Evolutionary conservation across 352 stramenopile species (phyloP).

Genomic region (Pythium diclinum): DNA sequence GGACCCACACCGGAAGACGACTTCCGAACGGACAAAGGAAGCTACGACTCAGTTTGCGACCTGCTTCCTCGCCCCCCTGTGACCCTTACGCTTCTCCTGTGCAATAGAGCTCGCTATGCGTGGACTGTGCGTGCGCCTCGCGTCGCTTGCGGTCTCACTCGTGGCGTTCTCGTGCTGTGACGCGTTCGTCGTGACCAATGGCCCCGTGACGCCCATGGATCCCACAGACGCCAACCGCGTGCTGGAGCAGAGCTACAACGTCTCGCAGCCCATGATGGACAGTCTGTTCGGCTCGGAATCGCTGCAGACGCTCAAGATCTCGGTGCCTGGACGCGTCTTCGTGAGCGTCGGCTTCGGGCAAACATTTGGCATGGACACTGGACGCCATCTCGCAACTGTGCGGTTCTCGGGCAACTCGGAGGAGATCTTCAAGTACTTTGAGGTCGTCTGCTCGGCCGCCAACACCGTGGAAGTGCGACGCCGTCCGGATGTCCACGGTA

Average conservation of each 20-base stretch:
- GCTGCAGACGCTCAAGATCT: conserved; percentile 42
- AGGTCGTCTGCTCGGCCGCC: conserved; percentile 15
- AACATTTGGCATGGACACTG: not conserved
- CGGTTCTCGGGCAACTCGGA: conserved; percentile 22
- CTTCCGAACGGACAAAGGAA: too few species aligned
- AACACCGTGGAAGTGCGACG: conserved; percentile 18
- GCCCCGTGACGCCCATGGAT: not conserved
- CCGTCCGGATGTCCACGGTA: not conserved
- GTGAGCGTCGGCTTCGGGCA: conserved; percentile 30
- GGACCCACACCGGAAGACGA: too few species aligned
- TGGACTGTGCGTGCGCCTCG: not conserved
- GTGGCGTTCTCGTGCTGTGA: not conserved
- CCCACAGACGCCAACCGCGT: conserved; percentile 9
- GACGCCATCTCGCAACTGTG: conserved; percentile 6
- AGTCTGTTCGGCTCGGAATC: conserved; percentile 12
- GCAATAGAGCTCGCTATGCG: not conserved
- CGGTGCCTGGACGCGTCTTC: conserved; percentile 53
- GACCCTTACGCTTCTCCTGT: not conserved
- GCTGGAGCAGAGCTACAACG: conserved; percentile 15
- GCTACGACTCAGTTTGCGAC: not conserved
- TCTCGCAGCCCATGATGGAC: conserved; percentile 11
- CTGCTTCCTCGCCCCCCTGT: not conserved
- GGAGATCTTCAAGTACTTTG: conserved; percentile 22
- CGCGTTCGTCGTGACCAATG: conserved; percentile 14
- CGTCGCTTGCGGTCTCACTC: not conserved